Evolutionary conservation across 2,329 filamentous ascomycete species (phyloP).

Genomic region (Xylariaceae sp.): DNA sequence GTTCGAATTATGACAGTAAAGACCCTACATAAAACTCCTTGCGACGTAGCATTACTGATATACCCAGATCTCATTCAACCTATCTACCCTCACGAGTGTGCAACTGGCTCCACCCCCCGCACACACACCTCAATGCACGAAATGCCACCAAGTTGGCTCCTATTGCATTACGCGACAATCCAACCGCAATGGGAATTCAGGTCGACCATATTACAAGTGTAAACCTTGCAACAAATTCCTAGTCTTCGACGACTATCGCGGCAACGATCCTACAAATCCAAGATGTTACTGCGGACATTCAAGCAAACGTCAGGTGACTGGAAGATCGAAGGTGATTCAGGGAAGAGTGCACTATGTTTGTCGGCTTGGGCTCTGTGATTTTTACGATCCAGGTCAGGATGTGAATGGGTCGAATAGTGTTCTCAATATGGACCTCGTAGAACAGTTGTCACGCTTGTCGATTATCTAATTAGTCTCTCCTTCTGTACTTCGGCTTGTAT

Average conservation of each 20-base stretch:
- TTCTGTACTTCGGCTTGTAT: no score
- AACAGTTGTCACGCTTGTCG: neutral
- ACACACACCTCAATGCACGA: neutral
- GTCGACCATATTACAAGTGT: constrained; percentile 8
- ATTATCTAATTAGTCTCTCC: constrained; percentile 1
- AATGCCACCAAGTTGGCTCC: neutral
- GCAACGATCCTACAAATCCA: constrained; percentile 7
- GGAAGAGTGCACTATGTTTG: constrained; percentile 1
- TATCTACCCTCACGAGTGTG: neutral
- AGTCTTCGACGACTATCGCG: constrained; percentile 3
- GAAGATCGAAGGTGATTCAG: neutral
- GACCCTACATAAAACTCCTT: neutral
- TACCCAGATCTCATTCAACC: neutral
- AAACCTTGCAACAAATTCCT: constrained; percentile 3
- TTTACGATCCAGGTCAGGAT: neutral
- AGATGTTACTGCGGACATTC: constrained; percentile 1
- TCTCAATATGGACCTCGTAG: neutral
- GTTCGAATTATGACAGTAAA: neutral
- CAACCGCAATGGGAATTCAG: constrained; percentile 9
- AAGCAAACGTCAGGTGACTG: constrained; percentile 1
- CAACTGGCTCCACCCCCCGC: neutral
- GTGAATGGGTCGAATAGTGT: neutral
- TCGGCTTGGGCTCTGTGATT: neutral
- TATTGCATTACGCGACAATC: neutral
- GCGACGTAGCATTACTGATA: neutral